Percentiles rank a stretch among this genome's conserved stretches.
These are phyloP conservation scores for Tuber umbilicatum DNA, from an alignment of 495 filamentous ascomycete genomes.

Conservation along the genomic window DNA sequence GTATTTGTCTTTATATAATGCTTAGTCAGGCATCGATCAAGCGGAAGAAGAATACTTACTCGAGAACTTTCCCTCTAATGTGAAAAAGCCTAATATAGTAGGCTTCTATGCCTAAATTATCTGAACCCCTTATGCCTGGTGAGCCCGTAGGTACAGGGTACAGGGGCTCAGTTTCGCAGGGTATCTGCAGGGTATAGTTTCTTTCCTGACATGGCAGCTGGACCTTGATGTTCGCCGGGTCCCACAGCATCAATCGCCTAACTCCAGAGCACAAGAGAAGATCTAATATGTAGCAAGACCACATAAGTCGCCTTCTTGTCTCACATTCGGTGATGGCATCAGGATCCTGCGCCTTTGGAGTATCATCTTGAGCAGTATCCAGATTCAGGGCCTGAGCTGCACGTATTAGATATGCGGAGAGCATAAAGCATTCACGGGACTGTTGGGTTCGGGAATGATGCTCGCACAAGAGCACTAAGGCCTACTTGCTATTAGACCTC, in stretches of 20 bases:
- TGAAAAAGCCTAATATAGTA: background rate
- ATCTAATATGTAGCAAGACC: background rate
- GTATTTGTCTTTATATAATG: background rate
- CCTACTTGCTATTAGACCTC: background rate
- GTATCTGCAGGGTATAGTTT: constrained; percentile 1
- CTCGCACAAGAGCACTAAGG: background rate
- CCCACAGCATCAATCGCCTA: background rate
- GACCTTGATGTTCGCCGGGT: background rate
- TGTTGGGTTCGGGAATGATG: background rate
- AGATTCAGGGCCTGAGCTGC: background rate
- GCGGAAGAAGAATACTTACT: background rate
- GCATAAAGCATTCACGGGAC: background rate
- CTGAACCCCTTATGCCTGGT: background rate
- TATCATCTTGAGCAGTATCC: background rate
- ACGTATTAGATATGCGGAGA: background rate
- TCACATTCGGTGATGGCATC: constrained; percentile 2
- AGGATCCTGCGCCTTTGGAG: background rate
- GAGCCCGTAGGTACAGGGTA: background rate
- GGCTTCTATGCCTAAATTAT: constrained; percentile 1
- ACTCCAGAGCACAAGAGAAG: constrained; percentile 2
- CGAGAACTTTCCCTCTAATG: constrained; percentile 1
- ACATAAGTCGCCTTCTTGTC: constrained; percentile 3
- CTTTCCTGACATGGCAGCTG: background rate
- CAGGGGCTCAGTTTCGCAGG: background rate
- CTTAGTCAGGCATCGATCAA: background rate